Conservation (phyloP, 2,329 filamentous ascomycete species). For the Coniochaeta sp. region DNA sequence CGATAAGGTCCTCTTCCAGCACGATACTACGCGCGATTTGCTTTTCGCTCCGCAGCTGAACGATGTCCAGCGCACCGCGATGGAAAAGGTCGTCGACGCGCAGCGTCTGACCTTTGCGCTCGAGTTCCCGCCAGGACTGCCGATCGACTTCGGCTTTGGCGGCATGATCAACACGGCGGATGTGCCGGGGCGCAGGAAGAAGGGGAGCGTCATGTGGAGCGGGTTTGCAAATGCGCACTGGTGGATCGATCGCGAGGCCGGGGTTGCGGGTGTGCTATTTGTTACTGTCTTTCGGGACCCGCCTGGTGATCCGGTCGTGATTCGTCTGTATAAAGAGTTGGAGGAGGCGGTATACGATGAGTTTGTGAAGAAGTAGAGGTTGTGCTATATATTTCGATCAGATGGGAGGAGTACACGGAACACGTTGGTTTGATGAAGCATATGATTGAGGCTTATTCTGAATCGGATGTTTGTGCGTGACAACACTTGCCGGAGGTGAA, state of each 20-base stretch:
- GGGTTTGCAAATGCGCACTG: slow-evolving; percentile 33
- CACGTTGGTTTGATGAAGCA: too few relatives aligned
- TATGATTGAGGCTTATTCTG: too few relatives aligned
- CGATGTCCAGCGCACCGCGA: slow-evolving; percentile 16
- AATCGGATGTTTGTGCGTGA: too few relatives aligned
- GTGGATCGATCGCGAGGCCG: slow-evolving; percentile 25
- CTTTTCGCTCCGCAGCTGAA: slow-evolving; percentile 34
- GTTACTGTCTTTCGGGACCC: slow-evolving; percentile 29
- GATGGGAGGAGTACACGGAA: too few relatives aligned
- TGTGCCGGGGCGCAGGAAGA: slow-evolving; percentile 28
- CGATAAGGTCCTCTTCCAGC: slow-evolving; percentile 19
- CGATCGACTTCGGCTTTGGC: slow-evolving; percentile 28
- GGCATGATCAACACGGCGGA: slow-evolving; percentile 32
- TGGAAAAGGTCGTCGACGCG: slow-evolving; percentile 10
- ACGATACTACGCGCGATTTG: slow-evolving; percentile 17
- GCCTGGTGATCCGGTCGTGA: slow-evolving; percentile 22
- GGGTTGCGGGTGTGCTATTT: slow-evolving; percentile 30
- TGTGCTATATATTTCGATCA: too few relatives aligned
- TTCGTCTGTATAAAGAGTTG: slow-evolving; percentile 28
- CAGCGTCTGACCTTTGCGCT: slow-evolving; percentile 21
- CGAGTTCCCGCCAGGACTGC: slow-evolving; percentile 24
- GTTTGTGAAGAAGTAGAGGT: slow-evolving; percentile 3
- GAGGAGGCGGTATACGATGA: slow-evolving; percentile 29
- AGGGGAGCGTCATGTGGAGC: slow-evolving; percentile 34
- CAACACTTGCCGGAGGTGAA: too few relatives aligned